Evolutionary conservation across 176 grass and related monocot species (phyloP).

Genomic region (Aegilops longissima): DNA sequence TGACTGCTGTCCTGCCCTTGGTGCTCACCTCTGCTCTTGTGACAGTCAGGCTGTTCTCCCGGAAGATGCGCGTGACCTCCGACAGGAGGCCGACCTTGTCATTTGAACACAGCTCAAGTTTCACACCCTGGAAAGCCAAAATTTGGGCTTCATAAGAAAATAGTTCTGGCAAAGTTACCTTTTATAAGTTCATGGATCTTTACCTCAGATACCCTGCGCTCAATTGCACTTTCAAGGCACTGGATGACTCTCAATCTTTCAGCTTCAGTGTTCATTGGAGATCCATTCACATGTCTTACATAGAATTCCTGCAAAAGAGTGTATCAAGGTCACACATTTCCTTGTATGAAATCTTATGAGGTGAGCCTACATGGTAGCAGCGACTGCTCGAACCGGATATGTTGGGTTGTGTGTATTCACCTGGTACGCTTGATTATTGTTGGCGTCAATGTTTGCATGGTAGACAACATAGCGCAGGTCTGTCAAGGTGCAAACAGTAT

Average conservation of each 20-base stretch:
- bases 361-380: background rate
- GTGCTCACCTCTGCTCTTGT: conserved; percentile 81
- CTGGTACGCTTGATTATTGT: conserved; percentile 64
- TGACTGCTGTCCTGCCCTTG: conserved; percentile 54
- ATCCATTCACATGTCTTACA: conserved; percentile 75
- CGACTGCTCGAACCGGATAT: background rate
- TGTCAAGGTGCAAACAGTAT: conserved; percentile 83
- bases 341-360: conserved; percentile 10
- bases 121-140: conserved; percentile 52
- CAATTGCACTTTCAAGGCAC: conserved; percentile 80
- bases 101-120: conserved; percentile 71
- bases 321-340: conserved; percentile 6
- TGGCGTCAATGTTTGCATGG: conserved; percentile 77
- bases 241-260: conserved; percentile 69
- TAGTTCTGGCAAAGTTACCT: background rate
- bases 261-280: conserved; percentile 61
- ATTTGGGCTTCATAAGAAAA: background rate
- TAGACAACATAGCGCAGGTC: conserved; percentile 80
- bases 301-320: conserved; percentile 63
- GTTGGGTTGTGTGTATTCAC: conserved; percentile 27
- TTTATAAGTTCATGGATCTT: conserved; percentile 10
- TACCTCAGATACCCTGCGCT: conserved; percentile 84
- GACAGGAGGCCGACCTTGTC: conserved; percentile 76
- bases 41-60: conserved; percentile 71
- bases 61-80: conserved; percentile 82